A percentile compares a stretch with the other conserved stretches of the same genome.
Evolutionary conservation across 2,329 filamentous ascomycete genomes (phyloP).

Genomic region (Emmonsia crescens): DNA sequence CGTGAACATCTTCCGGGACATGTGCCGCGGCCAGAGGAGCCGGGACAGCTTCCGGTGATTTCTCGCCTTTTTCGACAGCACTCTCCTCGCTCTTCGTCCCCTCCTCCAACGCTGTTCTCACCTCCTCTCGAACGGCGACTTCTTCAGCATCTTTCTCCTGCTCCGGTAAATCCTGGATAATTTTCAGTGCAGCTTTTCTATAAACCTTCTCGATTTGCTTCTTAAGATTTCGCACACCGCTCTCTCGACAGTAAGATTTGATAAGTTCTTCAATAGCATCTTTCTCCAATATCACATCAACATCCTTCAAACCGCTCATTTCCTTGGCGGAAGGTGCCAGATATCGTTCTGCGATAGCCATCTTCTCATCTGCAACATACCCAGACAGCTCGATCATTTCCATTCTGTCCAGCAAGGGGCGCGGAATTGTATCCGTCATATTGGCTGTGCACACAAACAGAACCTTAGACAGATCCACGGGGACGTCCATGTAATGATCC

Average conservation of each 20-base stretch:
- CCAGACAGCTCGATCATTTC: slow-evolving; percentile 93
- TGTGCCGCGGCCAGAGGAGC: slow-evolving; percentile 39
- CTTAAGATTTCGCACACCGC: slow-evolving; percentile 92
- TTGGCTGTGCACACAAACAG: slow-evolving; percentile 98
- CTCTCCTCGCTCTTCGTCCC: slow-evolving; percentile 22
- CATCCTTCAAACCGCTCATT: slow-evolving; percentile 77
- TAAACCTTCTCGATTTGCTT: slow-evolving; percentile 99
- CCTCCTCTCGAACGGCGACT: slow-evolving; percentile 72
- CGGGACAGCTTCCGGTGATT: background rate
- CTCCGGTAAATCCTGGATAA: slow-evolving; percentile 52
- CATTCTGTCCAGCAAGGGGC: slow-evolving; percentile 91
- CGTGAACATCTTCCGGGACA: slow-evolving; percentile 83
- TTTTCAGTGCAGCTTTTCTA: slow-evolving; percentile 91
- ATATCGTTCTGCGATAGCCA: slow-evolving; percentile 91
- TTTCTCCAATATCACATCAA: slow-evolving; percentile 75
- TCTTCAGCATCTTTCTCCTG: slow-evolving; percentile 46
- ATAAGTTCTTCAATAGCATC: slow-evolving; percentile 92
- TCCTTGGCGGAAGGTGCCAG: slow-evolving; percentile 91
- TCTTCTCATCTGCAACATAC: slow-evolving; percentile 97
- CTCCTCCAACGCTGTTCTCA: slow-evolving; percentile 64
- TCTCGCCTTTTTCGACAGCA: slow-evolving; percentile 11
- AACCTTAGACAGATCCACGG: slow-evolving; percentile 93
- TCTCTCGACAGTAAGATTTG: slow-evolving; percentile 96
- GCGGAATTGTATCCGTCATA: slow-evolving; percentile 95
- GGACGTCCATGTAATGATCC: slow-evolving; percentile 97